Base-by-base conservation (phyloP, 495 filamentous ascomycete genomes). In the Letharia lupina region DNA sequence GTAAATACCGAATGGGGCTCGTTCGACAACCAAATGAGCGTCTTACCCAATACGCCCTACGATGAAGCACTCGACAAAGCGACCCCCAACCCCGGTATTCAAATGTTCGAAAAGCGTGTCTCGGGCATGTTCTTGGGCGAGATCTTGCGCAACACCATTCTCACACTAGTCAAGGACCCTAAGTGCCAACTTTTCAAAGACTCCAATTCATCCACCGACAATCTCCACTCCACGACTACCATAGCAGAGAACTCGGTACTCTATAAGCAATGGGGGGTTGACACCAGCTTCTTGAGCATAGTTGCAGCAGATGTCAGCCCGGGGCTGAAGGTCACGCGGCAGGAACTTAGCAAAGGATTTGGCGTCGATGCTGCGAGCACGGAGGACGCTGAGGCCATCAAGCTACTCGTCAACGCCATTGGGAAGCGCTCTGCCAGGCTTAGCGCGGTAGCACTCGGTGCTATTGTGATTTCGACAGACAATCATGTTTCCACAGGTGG, bases 91-190 rank as follows among this genome's bases (percentile, higher is more conserved):
- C 94, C 94, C 1, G 94, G 95, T 47, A 86, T 96, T 65, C 94
- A 98, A 76, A 96, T 96, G 89, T 98, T 97, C 77, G 94, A 98
- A 80, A 98, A 98, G 82, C 89, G 94, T 60, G 87, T 98, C 47
- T 94, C 90, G 0, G 94, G 94, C 76, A 98, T 98, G 94, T 98
- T 98, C 82, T 75, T 98, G 31, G 94, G 94, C 63, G 94, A 98
- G 74, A 93, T 98, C 66, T 79, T 96, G 47, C 89, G 94, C 13
- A 84, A 89, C 41, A 87, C 86, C 40, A 75, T 97, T 39, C 71
- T 92, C 28, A 78, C 83, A 44, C 76, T 93, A 73, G 75, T 91
- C 67, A 79, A 86, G 64, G 81, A 89, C 67, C 72, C 84, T 13
- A 70, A 78, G 0, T 72, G 87, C 18, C 78, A 83, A 13, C 78